These are phyloP conservation scores for Polyporus tsugae DNA, from an alignment of 1,284 basidiomycete genomes.

Conservation along the genomic window DNA sequence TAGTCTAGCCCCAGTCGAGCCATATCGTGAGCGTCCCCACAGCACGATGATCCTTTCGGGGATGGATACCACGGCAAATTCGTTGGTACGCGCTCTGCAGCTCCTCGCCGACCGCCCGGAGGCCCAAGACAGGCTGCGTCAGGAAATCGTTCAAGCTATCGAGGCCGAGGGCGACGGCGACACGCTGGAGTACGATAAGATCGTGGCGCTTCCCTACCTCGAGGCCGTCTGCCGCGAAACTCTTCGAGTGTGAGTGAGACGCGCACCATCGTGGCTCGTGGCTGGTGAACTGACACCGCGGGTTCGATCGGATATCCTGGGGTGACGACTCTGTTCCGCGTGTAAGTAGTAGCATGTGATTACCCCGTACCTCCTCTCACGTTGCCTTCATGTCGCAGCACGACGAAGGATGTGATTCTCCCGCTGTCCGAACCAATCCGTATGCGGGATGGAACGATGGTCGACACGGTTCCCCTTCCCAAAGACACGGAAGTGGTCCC, in stretches of 20 bases:
- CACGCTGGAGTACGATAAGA: slow-evolving; percentile 31
- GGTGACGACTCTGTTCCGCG: slow-evolving; percentile 19
- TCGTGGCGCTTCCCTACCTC: slow-evolving; percentile 33
- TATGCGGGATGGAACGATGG: slow-evolving; percentile 25
- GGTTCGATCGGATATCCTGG: slow-evolving; percentile 16
- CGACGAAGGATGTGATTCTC: slow-evolving; percentile 14
- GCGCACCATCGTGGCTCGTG: neutral
- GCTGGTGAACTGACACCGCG: neutral
- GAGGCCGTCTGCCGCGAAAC: slow-evolving; percentile 39
- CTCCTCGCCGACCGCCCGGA: slow-evolving; percentile 32
- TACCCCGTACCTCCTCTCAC: neutral
- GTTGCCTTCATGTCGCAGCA: neutral
- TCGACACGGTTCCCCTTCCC: slow-evolving; percentile 18
- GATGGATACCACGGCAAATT: slow-evolving; percentile 36
- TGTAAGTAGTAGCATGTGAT: slow-evolving; percentile 13
- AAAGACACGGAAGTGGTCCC: slow-evolving; percentile 23
- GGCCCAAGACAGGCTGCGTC: slow-evolving; percentile 34
- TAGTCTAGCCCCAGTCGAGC: neutral
- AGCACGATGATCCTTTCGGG: slow-evolving; percentile 36
- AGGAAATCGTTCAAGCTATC: slow-evolving; percentile 28
- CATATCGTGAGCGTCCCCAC: neutral
- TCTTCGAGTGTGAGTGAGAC: slow-evolving; percentile 31
- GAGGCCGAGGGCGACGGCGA: slow-evolving; percentile 25
- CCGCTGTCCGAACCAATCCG: slow-evolving; percentile 18
- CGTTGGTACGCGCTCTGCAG: slow-evolving; percentile 31